Percentiles rank a stretch among this genome's conserved stretches.
Conservation (phyloP, 495 filamentous ascomycete species). For the Pseudoneurospora amorphoporcata region DNA sequence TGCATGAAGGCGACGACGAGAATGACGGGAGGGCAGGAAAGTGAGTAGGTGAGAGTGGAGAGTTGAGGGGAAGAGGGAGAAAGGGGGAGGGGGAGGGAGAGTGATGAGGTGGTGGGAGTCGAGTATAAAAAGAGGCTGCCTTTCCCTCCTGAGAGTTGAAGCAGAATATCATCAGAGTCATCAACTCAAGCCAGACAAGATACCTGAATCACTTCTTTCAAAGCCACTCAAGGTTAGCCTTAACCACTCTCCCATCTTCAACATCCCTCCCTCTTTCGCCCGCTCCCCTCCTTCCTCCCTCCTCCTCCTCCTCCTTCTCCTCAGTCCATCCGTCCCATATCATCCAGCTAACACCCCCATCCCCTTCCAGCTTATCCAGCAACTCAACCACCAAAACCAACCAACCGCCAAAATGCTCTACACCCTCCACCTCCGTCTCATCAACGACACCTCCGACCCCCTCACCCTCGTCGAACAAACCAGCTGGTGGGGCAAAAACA, state of each 20-base stretch:
- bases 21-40: not conserved
- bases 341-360: not conserved
- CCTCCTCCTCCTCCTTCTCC: not conserved
- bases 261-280: not conserved
- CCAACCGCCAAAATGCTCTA: not conserved
- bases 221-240: not conserved
- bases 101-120: not conserved
- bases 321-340: not conserved
- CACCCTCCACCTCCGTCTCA: not conserved
- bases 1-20: not conserved
- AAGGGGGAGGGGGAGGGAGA: not conserved
- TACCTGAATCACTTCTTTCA: not conserved
- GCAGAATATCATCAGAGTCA: not conserved
- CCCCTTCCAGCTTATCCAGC: not conserved
- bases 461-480: conserved; percentile 1
- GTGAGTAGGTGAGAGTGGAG: not conserved
- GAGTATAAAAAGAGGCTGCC: not conserved
- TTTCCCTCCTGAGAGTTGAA: not conserved
- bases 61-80: not conserved
- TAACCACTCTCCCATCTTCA: not conserved
- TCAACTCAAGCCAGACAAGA: not conserved
- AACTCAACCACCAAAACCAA: not conserved
- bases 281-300: not conserved
- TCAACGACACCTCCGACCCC: conserved; percentile 1
- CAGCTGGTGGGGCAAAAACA: conserved; percentile 2